Percentiles rank a stretch among this genome's conserved stretches.
These are phyloP conservation scores for Phytomonas sp. DNA, from an alignment of 208 protist species.

Conservation along the genomic window DNA sequence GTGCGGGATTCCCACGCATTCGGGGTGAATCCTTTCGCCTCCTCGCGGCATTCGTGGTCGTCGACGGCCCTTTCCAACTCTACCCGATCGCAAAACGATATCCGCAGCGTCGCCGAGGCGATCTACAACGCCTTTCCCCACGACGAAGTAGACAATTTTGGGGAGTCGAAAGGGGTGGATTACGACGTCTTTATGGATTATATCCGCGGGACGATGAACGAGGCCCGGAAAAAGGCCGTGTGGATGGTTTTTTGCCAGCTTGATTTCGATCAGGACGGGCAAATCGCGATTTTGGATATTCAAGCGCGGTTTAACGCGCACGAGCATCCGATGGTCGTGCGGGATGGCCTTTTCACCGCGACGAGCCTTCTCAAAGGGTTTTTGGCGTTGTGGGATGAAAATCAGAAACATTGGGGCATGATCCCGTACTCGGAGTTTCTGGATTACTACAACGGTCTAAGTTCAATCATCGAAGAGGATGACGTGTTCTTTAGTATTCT, in stretches of 20 bases:
- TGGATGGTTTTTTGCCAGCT: constrained; percentile 62
- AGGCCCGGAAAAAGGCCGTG: constrained; percentile 70
- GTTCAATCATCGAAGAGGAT: constrained; percentile 80
- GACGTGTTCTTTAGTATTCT: constrained; percentile 76
- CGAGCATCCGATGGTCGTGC: constrained; percentile 73
- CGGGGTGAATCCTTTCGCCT: constrained; percentile 16
- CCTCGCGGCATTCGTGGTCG: neutral
- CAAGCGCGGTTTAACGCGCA: constrained; percentile 73
- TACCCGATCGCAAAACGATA: constrained; percentile 20
- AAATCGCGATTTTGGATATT: constrained; percentile 72
- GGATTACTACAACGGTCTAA: constrained; percentile 91
- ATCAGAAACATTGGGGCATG: constrained; percentile 62
- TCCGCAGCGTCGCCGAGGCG: constrained; percentile 25
- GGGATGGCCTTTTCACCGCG: constrained; percentile 54
- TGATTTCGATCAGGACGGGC: constrained; percentile 78
- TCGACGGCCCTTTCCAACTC: neutral
- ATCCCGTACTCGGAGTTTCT: constrained; percentile 83
- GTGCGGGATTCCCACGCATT: constrained; percentile 66
- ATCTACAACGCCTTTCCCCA: constrained; percentile 72
- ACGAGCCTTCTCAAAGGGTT: constrained; percentile 83
- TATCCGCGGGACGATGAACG: constrained; percentile 78
- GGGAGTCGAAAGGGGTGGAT: constrained; percentile 29
- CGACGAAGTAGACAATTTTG: constrained; percentile 21
- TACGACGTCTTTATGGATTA: constrained; percentile 85
- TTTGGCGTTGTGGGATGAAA: constrained; percentile 79